Conservation (phyloP, 1,284 basidiomycete species). For the Ganoderma meredithae region DNA sequence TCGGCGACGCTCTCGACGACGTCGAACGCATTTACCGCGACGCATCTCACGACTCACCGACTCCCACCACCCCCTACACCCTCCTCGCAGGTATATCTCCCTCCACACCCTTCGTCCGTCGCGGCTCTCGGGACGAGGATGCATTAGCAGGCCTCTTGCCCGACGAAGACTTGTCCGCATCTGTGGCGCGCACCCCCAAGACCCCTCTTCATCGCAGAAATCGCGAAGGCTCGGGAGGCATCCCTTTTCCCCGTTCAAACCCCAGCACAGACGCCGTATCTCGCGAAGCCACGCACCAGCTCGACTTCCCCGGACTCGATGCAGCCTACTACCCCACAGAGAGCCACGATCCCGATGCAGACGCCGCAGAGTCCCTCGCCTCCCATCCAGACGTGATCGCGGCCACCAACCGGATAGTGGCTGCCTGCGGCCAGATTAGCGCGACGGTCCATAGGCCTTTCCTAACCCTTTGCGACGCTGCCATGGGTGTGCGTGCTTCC, state of each 20-base stretch:
- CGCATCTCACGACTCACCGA: slow-evolving; percentile 40
- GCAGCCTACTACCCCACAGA: slow-evolving; percentile 53
- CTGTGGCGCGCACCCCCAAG: slow-evolving; percentile 20
- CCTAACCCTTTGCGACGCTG: slow-evolving; percentile 68
- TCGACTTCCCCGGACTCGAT: slow-evolving; percentile 71
- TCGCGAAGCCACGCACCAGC: slow-evolving; percentile 16
- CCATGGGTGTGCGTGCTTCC: slow-evolving; percentile 61
- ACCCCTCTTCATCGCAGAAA: slow-evolving; percentile 22
- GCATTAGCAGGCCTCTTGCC: slow-evolving; percentile 3
- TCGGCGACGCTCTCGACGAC: slow-evolving; percentile 72
- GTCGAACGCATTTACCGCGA: slow-evolving; percentile 65
- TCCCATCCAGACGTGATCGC: slow-evolving; percentile 62
- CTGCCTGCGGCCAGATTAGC: slow-evolving; percentile 70
- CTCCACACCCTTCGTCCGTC: slow-evolving; percentile 25
- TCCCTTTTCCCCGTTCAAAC: slow-evolving; percentile 8
- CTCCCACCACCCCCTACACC: slow-evolving; percentile 31
- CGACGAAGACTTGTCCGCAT: slow-evolving; percentile 13
- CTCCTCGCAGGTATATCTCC: slow-evolving; percentile 26
- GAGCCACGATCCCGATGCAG: slow-evolving; percentile 20
- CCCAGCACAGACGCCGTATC: neutral
- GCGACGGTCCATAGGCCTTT: slow-evolving; percentile 72
- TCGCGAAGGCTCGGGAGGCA: slow-evolving; percentile 14
- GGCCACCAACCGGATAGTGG: slow-evolving; percentile 68
- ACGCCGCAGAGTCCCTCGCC: slow-evolving; percentile 56
- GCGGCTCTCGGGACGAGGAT: slow-evolving; percentile 11